Evolutionary conservation across 2,329 filamentous ascomycete species (phyloP).

Genomic region (Alternaria burnsii): DNA sequence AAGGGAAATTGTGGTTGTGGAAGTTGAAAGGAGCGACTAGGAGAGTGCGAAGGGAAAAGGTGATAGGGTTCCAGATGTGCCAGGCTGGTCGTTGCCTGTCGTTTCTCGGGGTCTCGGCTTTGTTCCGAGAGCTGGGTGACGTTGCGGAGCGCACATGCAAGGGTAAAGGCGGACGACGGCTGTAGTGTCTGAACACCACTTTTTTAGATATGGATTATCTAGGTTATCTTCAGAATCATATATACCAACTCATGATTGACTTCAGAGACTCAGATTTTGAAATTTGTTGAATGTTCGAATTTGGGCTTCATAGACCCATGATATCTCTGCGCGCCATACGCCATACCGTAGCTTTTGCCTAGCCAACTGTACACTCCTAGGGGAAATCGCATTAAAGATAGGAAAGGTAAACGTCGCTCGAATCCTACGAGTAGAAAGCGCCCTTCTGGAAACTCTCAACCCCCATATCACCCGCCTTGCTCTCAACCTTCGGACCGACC

Average conservation of each 20-base stretch:
- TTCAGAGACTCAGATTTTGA: neutral
- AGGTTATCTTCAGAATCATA: neutral
- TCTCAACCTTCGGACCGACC: constrained; percentile 59
- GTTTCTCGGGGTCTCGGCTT: constrained; percentile 3
- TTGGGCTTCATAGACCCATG: constrained; percentile 7
- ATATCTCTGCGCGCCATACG: constrained; percentile 25
- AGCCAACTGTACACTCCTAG: constrained; percentile 24
- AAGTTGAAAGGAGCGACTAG: neutral
- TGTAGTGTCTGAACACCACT: neutral
- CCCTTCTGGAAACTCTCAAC: constrained; percentile 77
- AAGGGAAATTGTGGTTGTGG: too few relatives aligned
- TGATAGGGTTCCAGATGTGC: neutral
- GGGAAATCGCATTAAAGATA: constrained; percentile 1
- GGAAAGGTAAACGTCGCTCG: constrained; percentile 13
- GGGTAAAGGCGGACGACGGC: neutral
- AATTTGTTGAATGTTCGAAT: neutral
- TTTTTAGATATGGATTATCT: neutral
- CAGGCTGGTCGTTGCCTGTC: neutral
- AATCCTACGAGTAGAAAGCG: constrained; percentile 68
- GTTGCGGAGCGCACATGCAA: constrained; percentile 3
- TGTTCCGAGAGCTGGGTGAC: constrained; percentile 8
- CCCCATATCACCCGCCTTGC: constrained; percentile 70
- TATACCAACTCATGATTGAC: neutral
- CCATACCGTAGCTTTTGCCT: constrained; percentile 35
- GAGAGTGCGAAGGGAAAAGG: neutral